Evolutionary conservation across 768 basidiomycete genomes (phyloP), one percentile per base, ranked within the genome.

Genomic region (Lactifluus hygrophoroides): DNA sequence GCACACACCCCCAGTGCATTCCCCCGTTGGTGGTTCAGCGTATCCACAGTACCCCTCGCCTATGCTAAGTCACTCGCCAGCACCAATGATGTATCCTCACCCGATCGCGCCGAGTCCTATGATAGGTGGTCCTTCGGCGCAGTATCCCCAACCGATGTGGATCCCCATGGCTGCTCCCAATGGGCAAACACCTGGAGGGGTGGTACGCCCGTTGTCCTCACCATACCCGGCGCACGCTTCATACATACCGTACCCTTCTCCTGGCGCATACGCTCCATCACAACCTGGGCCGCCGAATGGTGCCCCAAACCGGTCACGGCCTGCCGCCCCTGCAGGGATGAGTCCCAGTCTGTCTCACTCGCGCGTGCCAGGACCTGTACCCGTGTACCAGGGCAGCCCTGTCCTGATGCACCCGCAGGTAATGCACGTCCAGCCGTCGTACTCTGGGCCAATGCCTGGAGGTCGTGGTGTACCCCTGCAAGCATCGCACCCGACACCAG

Each of bases 1-100:
- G 1, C 68, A 73, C 16, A 37, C 37, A 25, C 58, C 55, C 38
- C 42, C 54, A 13, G 28, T 60, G 35, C 58, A 60, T 25, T 23
- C 58, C 25, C 16, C 37, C 30, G 30, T 58, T 35, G 52, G 57
- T 34, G 52, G 58, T 14, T 76, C 81, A 13, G 69, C 76, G 43
- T 90, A 85, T 72, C 69, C 74, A 23, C 65, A 77, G 21, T 88
- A 88, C 67, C 74, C 80, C 23, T 83, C 87, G 14, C 82, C 86
- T 2, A 83, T 89, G 77, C 76, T 87, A 72, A 82, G 80, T 62
- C 85, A 85, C 66, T 82, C 87, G 16, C 86, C 87, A 4, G 81
- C 76, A 57, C 84, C 86, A n/a, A 67, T 86, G 54, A 75, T 88
- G 74, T 90, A 89, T 69, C 73, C 81, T 28, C 79, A 76, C 62